Base-by-base conservation (phyloP, 179 eudicot species). In the Silene noctiflora region DNA sequence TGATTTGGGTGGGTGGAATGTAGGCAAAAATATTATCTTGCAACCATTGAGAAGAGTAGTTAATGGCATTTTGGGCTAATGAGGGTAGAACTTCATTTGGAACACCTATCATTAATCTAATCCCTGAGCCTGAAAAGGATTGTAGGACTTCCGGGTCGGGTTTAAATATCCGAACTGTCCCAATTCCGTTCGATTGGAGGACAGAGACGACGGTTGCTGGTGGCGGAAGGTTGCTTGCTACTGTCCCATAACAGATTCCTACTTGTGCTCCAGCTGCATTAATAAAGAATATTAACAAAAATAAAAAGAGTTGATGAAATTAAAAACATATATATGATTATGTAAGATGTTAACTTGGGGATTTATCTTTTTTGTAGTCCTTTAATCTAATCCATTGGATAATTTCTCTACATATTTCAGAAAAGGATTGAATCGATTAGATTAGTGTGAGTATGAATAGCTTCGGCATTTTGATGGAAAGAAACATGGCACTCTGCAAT, bases 171-270 rank as follows among this genome's bases (percentile, higher is more conserved):
- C 95, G 85, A 14, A 82, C 77, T 21, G 77, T 80, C 42, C 84
- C 11, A 11, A 92, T 84, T 14, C 78, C 73, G 68, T 90, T 87
- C 13, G 89, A 74, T 81, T 81, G 74, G 79, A 90, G 75, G 77
- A 89, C 84, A 63, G 76, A 67, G 74, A 84, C 81, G 3, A 79
- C 88, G 17, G 74, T 53, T 4, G 83, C 27, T 5, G 93, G 85
- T 31, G 91, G 84, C 16, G 95, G 97, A 69, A 85, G 93, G 78
- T 92, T 86, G 86, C 83, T 66, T 64, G 91, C 92, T 16, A 92
- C 87, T 0, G 87, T 85, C 77, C 97, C 97, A 75, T 92, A 92
- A 87, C 97, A 90, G 13, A 92, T 85, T 79, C 95, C 93, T 2
- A 84, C 81, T 8, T 88, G 87, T 59, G 89, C 87, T 31, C 85